Percentiles rank a stretch among this genome's conserved stretches.
Conservation (phyloP, 148 eudicot species). For the Euryodendron excelsum region DNA sequence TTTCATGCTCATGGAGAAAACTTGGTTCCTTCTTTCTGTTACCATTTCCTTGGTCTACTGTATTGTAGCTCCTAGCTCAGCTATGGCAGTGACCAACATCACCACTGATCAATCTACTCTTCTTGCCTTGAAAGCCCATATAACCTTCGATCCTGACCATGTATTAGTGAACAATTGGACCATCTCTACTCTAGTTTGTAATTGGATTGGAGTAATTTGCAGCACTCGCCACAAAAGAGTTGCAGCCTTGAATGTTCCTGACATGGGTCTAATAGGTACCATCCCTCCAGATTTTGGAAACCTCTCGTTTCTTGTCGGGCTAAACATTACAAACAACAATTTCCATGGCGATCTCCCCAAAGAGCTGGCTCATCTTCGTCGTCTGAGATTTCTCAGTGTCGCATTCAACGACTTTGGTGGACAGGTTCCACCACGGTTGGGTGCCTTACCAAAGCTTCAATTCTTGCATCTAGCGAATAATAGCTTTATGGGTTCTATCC, state of each 20-base stretch:
- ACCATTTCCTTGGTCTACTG: neutral
- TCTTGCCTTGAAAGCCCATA: slow-evolving; percentile 16
- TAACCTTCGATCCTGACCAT: slow-evolving; percentile 18
- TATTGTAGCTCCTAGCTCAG: neutral
- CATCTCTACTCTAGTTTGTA: neutral
- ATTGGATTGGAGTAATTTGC: neutral
- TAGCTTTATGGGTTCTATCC: neutral
- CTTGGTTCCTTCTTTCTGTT: neutral
- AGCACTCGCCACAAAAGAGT: too few relatives aligned
- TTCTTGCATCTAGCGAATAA: neutral
- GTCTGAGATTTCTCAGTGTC: too few relatives aligned
- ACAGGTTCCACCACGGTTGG: too few relatives aligned
- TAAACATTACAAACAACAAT: neutral
- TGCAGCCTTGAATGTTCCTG: neutral
- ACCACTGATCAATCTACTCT: neutral
- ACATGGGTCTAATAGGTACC: neutral
- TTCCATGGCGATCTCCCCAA: neutral
- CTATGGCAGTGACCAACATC: neutral
- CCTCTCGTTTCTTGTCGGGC: too few relatives aligned
- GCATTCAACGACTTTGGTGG: too few relatives aligned
- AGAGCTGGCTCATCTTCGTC: too few relatives aligned
- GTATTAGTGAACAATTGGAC: slow-evolving; percentile 22
- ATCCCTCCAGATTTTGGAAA: neutral
- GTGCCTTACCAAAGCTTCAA: neutral
- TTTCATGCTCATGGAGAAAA: neutral